Base-by-base conservation (phyloP, 1,139 yeast genomes). In the Magnusiomyces suaveolens region DNA sequence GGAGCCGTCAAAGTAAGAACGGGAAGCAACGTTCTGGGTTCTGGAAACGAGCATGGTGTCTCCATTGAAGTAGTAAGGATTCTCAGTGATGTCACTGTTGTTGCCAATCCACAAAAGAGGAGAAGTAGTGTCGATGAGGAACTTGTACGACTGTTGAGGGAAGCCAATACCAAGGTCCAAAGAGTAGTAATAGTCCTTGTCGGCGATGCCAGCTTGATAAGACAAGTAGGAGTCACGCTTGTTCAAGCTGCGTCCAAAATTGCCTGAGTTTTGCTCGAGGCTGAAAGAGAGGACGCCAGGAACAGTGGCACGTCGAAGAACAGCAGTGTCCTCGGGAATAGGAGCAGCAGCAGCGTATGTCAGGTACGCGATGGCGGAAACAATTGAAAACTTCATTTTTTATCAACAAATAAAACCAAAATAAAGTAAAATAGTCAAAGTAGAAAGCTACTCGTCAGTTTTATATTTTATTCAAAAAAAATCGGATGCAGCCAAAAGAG, bases 61-160 rank as follows among this genome's bases (percentile, higher is more conserved):
- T 16, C 48, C 48, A 18, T 46, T 20, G 16, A 26, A 26, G 25
- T 26, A 26, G 38, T 46, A 46, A 26, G 48, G 48, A 3, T 26
- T 21, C 2, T 14, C 23, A n/a, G 48, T 26, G 18, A 46, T 14
- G 3, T 10, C 21, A 10, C 38, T 46, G 38, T 46, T 24, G 38
- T 46, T 46, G 24, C 24, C 36, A 12, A 46, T 46, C 48, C 48
- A 46, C 2, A 29, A 8, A 21, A 8, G 16, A 6, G 48, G 18
- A 46, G 48, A 46, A 26, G 38, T 32, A 24, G 48, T 46, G 48
- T 46, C 48, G 16, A 46, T 18, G 14, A 29, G 6, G 21, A 46
- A 29, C 48, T 46, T 29, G 48, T 46, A 46, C 20, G 26, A 3
- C 18, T 32, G 20, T n/a, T 46, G 33, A 10, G 48, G 48, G 16